Base-by-base conservation (phyloP, 768 basidiomycete species). In the Albatrellus ellisii region DNA sequence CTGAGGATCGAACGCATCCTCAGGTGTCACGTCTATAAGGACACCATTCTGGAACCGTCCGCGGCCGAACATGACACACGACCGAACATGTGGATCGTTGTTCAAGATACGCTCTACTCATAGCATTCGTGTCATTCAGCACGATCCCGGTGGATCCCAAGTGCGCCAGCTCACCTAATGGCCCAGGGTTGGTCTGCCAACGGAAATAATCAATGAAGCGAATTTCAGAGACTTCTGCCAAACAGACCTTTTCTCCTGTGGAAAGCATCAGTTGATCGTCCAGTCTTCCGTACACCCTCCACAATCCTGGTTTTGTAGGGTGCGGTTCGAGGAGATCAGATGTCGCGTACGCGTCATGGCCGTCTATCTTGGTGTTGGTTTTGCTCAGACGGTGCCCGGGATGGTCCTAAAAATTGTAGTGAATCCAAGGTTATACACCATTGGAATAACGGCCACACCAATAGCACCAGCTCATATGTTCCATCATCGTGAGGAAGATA, bases 221-320 rank as follows among this genome's bases (percentile, higher is more conserved):
- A 17, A 36, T 22, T 14, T 36, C 35, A 9, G 25, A 21, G 35
- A 22, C 35, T 21, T 22, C 20, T 6, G n/a, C n/a, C n/a, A n/a
- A n/a, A n/a, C n/a, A n/a, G 17, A 22, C 25, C 35, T 36, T 36
- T 22, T 36, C 35, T 14, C 35, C 35, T 14, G 20, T 61, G 21
- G 51, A 53, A 26, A 59, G 39, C 54, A 58, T 55, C 24, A 59
- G 54, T 44, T 59, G 58, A 39, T 59, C 58, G 32, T 59, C 58
- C 24, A 49, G 52, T 27, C 54, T 41, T 4, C 52, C 52, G 17
- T 45, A 48, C 6, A 54, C 46, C 44, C 52, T 54, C 53, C 53
- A 75, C 12, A 60, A 31, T 1, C 63, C 56, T 4, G 61, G 3
- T 14, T 36, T 18, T 18, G 35, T 36, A 14, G 35, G 35, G n/a